phyloP scores from a whole-genome alignment of 768 basidiomycete species.

The Chlorophyllum brunneum region DNA sequence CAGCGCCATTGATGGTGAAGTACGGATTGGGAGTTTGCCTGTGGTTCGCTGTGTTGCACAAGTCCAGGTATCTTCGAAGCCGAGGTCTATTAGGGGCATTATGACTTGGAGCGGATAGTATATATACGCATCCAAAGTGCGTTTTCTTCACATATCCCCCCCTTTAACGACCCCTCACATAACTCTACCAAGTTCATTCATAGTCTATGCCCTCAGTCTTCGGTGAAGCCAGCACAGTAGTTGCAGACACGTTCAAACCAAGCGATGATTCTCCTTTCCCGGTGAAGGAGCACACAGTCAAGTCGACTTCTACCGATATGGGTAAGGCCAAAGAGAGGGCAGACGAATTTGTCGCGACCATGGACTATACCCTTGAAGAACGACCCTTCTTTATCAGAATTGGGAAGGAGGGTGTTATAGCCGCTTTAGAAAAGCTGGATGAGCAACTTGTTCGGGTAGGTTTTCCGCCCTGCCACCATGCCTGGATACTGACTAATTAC shows the following conservation, averaged over 20 bases:
- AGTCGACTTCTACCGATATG: constrained; percentile 7
- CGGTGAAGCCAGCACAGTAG: constrained; percentile 42
- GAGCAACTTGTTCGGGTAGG: constrained; percentile 50
- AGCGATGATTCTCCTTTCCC: constrained; percentile 16
- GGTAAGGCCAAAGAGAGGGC: constrained; percentile 13
- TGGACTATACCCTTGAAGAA: constrained; percentile 50
- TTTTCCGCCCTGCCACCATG: no score
- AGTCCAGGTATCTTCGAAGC: no score
- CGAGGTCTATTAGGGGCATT: no score
- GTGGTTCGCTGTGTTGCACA: no score
- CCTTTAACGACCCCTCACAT: no score
- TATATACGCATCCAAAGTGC: no score
- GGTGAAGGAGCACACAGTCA: constrained; percentile 7
- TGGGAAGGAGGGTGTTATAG: constrained; percentile 59
- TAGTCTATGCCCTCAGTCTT: constrained; percentile 35
- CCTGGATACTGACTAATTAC: no score
- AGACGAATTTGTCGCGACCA: constrained; percentile 40
- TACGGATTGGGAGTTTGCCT: no score
- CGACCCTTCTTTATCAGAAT: constrained; percentile 73
- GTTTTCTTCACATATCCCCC: no score
- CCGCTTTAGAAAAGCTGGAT: constrained; percentile 69
- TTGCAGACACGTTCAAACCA: constrained; percentile 33
- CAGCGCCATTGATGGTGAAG: no score
- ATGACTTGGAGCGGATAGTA: no score
- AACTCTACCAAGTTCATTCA: no score